A percentile compares a stretch with the other conserved stretches of the same genome.
These are phyloP conservation scores for Populus euphratica DNA, from an alignment of 345 rosid genomes.

Conservation along the genomic window DNA sequence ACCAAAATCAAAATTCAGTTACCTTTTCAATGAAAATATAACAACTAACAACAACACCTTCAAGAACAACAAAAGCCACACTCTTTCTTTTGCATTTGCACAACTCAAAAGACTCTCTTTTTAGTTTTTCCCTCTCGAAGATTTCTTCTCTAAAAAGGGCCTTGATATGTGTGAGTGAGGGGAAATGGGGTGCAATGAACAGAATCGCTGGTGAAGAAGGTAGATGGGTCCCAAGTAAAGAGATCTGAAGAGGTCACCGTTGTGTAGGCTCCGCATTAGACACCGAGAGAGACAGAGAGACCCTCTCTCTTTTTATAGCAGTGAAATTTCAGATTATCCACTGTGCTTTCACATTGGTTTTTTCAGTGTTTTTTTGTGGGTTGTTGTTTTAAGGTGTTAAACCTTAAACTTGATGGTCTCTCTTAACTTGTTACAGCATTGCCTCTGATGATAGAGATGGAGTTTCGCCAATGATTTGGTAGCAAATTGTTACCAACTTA, in stretches of 20 bases:
- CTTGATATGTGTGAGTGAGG: conserved; percentile 3
- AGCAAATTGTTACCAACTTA: background rate
- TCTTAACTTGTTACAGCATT: no score
- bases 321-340: conserved; percentile 18
- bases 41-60: conserved; percentile 1
- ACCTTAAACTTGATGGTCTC: background rate
- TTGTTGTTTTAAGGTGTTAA: background rate
- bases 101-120: background rate
- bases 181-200: conserved; percentile 10
- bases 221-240: conserved; percentile 36
- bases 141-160: conserved; percentile 4
- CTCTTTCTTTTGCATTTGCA: background rate
- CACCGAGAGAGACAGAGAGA: background rate
- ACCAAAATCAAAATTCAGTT: conserved; percentile 25
- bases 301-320: conserved; percentile 1
- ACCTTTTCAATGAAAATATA: conserved; percentile 16
- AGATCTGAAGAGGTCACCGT: conserved; percentile 50
- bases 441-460: conserved; percentile 1
- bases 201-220: conserved; percentile 16
- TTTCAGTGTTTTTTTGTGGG: conserved; percentile 24
- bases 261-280: conserved; percentile 40
- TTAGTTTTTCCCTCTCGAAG: conserved; percentile 14
- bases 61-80: conserved; percentile 5
- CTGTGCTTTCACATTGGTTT: conserved; percentile 19
- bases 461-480: conserved; percentile 15